Conservation (phyloP, 78 protist genomes). For the Neovahlkampfia damariscottae region DNA sequence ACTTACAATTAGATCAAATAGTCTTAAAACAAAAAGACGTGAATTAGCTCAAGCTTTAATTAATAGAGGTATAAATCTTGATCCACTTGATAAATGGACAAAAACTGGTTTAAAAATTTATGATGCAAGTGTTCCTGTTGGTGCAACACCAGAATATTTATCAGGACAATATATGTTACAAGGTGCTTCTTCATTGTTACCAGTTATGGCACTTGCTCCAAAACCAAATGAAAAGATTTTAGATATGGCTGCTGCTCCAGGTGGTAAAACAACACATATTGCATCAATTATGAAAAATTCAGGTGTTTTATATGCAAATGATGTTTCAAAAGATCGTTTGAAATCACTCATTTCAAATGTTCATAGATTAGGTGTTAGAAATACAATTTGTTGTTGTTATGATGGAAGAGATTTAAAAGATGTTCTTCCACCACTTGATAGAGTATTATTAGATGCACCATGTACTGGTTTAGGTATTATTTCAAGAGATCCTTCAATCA, state of each 20-base stretch:
- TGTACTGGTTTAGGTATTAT: slow-evolving; percentile 98
- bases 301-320: slow-evolving; percentile 91
- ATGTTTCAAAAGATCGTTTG: slow-evolving; percentile 67
- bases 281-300: slow-evolving; percentile 92
- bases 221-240: slow-evolving; percentile 72
- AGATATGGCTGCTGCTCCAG: slow-evolving; percentile 97
- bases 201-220: slow-evolving; percentile 91
- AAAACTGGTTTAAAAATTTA: slow-evolving; percentile 87
- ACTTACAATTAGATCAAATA: slow-evolving; percentile 88
- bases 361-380: slow-evolving; percentile 51
- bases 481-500: slow-evolving; percentile 79
- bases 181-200: slow-evolving; percentile 90
- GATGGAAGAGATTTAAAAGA: slow-evolving; percentile 73
- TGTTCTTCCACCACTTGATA: slow-evolving; percentile 74
- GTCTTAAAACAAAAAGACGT: slow-evolving; percentile 73
- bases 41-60: slow-evolving; percentile 75
- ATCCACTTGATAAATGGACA: slow-evolving; percentile 69
- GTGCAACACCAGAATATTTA: slow-evolving; percentile 90
- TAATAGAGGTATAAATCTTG: slow-evolving; percentile 65
- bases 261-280: slow-evolving; percentile 96
- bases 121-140: slow-evolving; percentile 82
- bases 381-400: slow-evolving; percentile 65
- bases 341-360: slow-evolving; percentile 71
- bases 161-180: slow-evolving; percentile 97
- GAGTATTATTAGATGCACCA: slow-evolving; percentile 98